Evolutionary conservation across 805 yeast species (phyloP).

Genomic region (Lipomyces starkeyi): DNA sequence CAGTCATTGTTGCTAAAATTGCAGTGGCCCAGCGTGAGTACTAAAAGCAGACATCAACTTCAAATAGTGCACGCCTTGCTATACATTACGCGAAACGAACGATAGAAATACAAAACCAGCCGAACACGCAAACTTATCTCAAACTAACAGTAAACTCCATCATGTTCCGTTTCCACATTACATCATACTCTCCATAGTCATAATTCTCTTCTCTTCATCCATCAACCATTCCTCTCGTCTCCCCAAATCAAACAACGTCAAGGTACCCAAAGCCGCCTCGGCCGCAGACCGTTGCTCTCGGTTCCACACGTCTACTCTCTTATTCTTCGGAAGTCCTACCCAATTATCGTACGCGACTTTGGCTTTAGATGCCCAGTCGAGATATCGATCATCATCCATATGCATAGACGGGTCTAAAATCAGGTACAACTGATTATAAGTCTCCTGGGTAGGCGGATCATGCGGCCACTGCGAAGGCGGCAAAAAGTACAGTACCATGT

Average conservation of each 20-base stretch:
- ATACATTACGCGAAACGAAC: neutral
- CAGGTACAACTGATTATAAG: constrained; percentile 48
- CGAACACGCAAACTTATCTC: neutral
- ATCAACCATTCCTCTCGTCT: constrained; percentile 52
- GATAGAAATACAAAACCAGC: constrained; percentile 3
- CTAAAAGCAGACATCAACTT: no score
- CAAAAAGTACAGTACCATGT: constrained; percentile 54
- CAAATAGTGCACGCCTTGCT: neutral
- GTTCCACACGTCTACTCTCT: constrained; percentile 53
- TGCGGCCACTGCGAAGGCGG: constrained; percentile 54
- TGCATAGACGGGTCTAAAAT: constrained; percentile 38
- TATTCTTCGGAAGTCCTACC: constrained; percentile 48
- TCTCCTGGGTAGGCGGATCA: constrained; percentile 58
- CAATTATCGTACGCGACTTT: constrained; percentile 56
- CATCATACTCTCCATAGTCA: constrained; percentile 26
- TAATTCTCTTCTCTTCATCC: constrained; percentile 41
- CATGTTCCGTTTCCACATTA: neutral
- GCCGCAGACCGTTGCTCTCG: constrained; percentile 54
- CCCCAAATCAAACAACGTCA: constrained; percentile 54
- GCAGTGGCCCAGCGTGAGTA: neutral
- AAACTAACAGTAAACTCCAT: neutral
- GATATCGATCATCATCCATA: constrained; percentile 38
- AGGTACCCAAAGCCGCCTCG: constrained; percentile 51
- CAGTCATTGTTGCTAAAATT: neutral
- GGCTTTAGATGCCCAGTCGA: constrained; percentile 49